These are phyloP conservation scores for Starmerella tilneyi DNA, from an alignment of 805 yeast genomes.

Conservation along the genomic window DNA sequence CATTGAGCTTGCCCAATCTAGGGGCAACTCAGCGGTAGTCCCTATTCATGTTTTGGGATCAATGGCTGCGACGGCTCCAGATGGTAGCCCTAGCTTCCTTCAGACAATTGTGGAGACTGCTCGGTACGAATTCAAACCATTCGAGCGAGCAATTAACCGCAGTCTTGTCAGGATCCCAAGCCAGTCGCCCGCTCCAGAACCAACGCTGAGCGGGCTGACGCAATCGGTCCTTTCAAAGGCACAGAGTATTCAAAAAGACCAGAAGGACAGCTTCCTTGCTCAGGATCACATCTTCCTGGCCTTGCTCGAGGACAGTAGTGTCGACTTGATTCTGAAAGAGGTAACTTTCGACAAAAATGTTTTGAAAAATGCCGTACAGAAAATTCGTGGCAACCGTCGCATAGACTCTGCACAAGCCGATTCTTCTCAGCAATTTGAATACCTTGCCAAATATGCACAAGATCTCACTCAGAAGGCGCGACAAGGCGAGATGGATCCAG, in stretches of 20 bases:
- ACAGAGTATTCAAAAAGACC: constrained; percentile 66
- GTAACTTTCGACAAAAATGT: constrained; percentile 53
- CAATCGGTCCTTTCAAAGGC: constrained; percentile 68
- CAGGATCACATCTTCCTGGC: constrained; percentile 90
- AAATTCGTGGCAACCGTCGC: constrained; percentile 78
- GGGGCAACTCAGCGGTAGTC: constrained; percentile 66
- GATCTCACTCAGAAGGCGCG: constrained; percentile 91
- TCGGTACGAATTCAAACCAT: constrained; percentile 72
- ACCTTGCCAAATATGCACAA: constrained; percentile 76
- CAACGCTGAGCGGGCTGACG: constrained; percentile 64
- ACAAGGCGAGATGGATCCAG: constrained; percentile 93
- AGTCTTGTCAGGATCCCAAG: constrained; percentile 75
- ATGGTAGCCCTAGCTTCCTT: constrained; percentile 49
- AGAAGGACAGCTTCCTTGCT: constrained; percentile 83
- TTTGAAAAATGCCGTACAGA: constrained; percentile 64
- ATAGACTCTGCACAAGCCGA: constrained; percentile 93
- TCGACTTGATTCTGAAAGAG: constrained; percentile 64
- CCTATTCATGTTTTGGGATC: constrained; percentile 93
- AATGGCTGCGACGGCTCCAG: constrained; percentile 54
- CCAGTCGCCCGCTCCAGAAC: constrained; percentile 83
- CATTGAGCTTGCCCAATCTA: constrained; percentile 70
- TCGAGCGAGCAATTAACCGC: constrained; percentile 71
- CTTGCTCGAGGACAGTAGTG: constrained; percentile 62
- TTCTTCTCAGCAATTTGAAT: constrained; percentile 74
- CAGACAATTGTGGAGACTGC: constrained; percentile 78